phyloP scores from a whole-genome alignment of 441 rosid genomes.

The Erysimum pusillum region DNA sequence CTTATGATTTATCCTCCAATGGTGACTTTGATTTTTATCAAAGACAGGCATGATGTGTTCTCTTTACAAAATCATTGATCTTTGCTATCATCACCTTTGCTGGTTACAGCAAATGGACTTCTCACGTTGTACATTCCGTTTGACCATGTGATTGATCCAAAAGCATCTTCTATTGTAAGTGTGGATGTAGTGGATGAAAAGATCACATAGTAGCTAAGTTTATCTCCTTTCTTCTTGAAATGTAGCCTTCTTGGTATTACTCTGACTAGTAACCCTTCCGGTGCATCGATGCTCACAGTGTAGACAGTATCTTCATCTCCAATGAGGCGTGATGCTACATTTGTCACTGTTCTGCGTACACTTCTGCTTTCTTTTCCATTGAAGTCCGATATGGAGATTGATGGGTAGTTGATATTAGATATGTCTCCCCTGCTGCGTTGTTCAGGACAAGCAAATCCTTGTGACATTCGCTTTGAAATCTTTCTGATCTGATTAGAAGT shows the following conservation, averaged over 20 bases:
- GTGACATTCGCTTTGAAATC: constrained; percentile 51
- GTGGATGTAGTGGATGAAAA: constrained; percentile 31
- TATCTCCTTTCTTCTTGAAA: constrained; percentile 41
- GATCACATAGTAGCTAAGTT: constrained; percentile 38
- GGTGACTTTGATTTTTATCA: not conserved
- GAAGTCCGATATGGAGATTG: constrained; percentile 62
- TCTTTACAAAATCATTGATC: not conserved
- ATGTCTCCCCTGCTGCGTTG: constrained; percentile 51
- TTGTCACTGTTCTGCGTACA: constrained; percentile 63
- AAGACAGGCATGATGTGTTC: no score
- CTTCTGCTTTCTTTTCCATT: constrained; percentile 47
- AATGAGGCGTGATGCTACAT: constrained; percentile 52
- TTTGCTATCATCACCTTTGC: constrained; percentile 16
- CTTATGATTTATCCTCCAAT: not conserved
- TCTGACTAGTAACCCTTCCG: constrained; percentile 32
- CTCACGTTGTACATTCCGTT: constrained; percentile 36
- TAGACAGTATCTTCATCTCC: constrained; percentile 56
- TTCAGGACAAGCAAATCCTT: constrained; percentile 57
- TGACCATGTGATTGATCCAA: constrained; percentile 41
- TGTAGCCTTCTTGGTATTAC: constrained; percentile 38
- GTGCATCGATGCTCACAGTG: constrained; percentile 34
- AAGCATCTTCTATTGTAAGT: constrained; percentile 27
- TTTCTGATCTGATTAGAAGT: constrained; percentile 46
- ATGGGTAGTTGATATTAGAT: constrained; percentile 80
- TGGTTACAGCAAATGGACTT: constrained; percentile 26